Evolutionary conservation across 306 rosid genomes (phyloP).

Genomic region (Gleditsia sinensis): DNA sequence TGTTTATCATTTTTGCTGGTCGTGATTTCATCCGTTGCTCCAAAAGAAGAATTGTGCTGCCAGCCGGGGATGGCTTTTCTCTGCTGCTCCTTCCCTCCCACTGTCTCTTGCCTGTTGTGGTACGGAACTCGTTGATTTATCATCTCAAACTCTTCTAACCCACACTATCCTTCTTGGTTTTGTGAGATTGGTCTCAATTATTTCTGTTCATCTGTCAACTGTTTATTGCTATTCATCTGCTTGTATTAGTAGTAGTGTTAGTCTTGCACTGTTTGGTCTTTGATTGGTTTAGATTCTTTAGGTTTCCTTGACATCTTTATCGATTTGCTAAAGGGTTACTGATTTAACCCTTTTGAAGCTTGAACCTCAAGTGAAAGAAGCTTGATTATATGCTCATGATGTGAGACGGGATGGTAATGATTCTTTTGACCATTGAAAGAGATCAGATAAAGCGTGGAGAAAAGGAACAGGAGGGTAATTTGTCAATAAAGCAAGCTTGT

Average conservation of each 20-base stretch:
- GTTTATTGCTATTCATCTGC: constrained; percentile 29
- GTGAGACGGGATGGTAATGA: constrained; percentile 54
- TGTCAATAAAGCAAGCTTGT: constrained; percentile 36
- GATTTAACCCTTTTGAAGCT: constrained; percentile 51
- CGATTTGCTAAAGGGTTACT: constrained; percentile 35
- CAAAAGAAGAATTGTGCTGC: constrained; percentile 44
- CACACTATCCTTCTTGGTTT: constrained; percentile 10
- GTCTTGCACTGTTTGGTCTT: constrained; percentile 42
- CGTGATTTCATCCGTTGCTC: constrained; percentile 36
- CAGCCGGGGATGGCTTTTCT: constrained; percentile 51
- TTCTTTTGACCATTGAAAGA: constrained; percentile 65
- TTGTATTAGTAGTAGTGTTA: background rate
- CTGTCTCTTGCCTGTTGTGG: constrained; percentile 35
- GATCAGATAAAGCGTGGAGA: constrained; percentile 48
- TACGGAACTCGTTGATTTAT: constrained; percentile 43
- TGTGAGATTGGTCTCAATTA: constrained; percentile 40
- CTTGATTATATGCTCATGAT: constrained; percentile 55
- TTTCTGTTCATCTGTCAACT: constrained; percentile 33
- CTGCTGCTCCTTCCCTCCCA: constrained; percentile 25
- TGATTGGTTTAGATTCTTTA: constrained; percentile 40
- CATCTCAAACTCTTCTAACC: constrained; percentile 18
- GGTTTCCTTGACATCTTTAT: constrained; percentile 36
- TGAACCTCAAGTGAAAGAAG: constrained; percentile 50
- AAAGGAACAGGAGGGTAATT: constrained; percentile 24
- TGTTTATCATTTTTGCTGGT: constrained; percentile 1